Percentiles rank a stretch among this genome's conserved stretches.
These are phyloP conservation scores for Ustilago vetiveriae DNA, from an alignment of 1,284 basidiomycete species.

Conservation along the genomic window DNA sequence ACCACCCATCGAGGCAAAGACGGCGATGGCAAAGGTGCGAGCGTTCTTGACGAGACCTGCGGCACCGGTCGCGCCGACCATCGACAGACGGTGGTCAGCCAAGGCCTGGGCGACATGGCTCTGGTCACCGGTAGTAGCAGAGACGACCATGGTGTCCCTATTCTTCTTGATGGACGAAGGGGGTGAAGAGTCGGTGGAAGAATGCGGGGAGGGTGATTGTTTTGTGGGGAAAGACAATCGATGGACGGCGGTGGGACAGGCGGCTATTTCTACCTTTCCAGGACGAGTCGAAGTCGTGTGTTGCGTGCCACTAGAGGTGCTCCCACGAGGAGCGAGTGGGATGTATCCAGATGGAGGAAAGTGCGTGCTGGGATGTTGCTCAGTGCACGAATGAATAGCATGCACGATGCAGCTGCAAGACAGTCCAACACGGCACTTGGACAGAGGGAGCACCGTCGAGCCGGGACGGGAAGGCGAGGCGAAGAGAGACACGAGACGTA, in stretches of 20 bases:
- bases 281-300: not conserved
- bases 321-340: too few species aligned
- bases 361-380: too few species aligned
- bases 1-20: constrained; percentile 77
- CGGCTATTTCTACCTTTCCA: constrained; percentile 12
- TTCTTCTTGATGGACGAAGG: constrained; percentile 5
- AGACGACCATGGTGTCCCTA: constrained; percentile 10
- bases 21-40: constrained; percentile 51
- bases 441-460: not conserved
- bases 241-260: not conserved
- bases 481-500: not conserved
- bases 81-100: constrained; percentile 37
- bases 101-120: constrained; percentile 33
- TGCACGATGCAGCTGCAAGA: not conserved
- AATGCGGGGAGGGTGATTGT: not conserved
- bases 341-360: too few species aligned
- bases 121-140: constrained; percentile 2
- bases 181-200: not conserved
- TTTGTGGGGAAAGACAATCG: not conserved
- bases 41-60: constrained; percentile 52
- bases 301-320: not conserved
- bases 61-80: constrained; percentile 46
- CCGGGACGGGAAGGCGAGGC: not conserved
- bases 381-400: too few species aligned
- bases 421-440: not conserved